These are phyloP conservation scores for Cubamyces lactineus DNA, from an alignment of 768 basidiomycete genomes.

Conservation along the genomic window DNA sequence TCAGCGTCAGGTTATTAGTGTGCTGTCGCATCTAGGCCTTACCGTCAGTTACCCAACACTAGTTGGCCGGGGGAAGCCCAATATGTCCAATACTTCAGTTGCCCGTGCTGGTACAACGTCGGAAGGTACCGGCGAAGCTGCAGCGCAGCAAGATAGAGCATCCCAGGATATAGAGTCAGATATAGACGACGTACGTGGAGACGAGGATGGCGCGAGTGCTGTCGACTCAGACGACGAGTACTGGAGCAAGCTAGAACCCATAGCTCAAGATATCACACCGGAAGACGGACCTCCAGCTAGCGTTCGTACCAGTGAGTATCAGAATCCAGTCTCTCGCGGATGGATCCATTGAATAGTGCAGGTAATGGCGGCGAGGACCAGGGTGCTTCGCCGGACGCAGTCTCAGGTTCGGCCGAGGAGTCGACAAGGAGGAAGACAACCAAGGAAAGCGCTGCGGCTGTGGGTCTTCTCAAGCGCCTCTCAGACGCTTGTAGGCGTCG, in stretches of 20 bases:
- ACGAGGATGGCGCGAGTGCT: too few relatives aligned
- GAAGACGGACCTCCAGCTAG: too few relatives aligned
- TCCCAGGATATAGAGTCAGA: neutral
- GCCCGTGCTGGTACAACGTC: neutral
- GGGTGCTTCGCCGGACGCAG: too few relatives aligned
- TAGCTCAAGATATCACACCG: too few relatives aligned
- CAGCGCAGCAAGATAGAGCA: neutral
- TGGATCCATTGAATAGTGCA: too few relatives aligned
- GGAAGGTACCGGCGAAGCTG: neutral
- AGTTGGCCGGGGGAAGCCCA: constrained; percentile 19
- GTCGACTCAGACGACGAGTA: neutral
- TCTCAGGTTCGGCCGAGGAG: too few relatives aligned
- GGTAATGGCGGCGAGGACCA: too few relatives aligned
- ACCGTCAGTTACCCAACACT: constrained; percentile 37
- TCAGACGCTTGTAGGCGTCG: constrained; percentile 29
- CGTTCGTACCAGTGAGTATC: too few relatives aligned
- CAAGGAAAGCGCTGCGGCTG: neutral
- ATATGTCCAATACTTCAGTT: neutral
- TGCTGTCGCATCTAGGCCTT: constrained; percentile 36
- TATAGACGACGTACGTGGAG: too few relatives aligned
- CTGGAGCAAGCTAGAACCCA: neutral
- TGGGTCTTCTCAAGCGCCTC: constrained; percentile 20
- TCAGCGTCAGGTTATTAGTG: constrained; percentile 36
- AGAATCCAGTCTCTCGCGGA: too few relatives aligned
- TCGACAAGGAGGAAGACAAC: too few relatives aligned